Evolutionary conservation across 2,329 filamentous ascomycete species (phyloP), one percentile per base, ranked within the genome.

Genomic region (Apiospora marii): DNA sequence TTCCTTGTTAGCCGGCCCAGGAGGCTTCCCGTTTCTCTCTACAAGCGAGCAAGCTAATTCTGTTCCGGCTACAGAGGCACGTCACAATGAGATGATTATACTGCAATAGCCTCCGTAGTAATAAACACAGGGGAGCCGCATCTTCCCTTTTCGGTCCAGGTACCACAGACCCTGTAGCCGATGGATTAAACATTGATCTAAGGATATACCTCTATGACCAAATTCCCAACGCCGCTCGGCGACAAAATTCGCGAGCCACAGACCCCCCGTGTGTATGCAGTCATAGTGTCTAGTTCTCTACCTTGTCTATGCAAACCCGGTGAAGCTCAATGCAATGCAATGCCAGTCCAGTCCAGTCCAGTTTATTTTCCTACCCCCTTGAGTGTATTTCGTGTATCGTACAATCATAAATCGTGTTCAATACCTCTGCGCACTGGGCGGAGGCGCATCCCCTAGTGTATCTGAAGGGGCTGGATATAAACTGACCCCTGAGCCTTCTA

Each of bases 401-500:
- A 41, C 34, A 64, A 34, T 58, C 68, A 49, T 58, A 27, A 70
- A 27, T 19, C 48, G 27, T 48, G 44, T 1, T 70, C 34, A 44
- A 13, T 8, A 34, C 58, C 41, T 46, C 37, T 74, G 73, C 8
- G 53, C 73, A 68, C 73, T 74, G 34, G 73, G 73, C 37, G 73
- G 73, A 22, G 71, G 64, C 24, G 67, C 64, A 41, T 71, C 53
- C 27, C 69, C 72, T 22, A 19, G 7, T 27, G 43, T 37, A n/a
- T 48, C 22, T 48, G 24, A 22, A 27, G 67, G 8, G 41, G 27
- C 14, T 30, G 27, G 13, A 34, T 58, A 34, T 34, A 27, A 24
- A 13, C 53, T 14, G 19, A 34, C 34, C 46, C 46, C 27, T 16
- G 19, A 34, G 27, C 27, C 6, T 16, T 19, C 44, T 10, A 24